Evolutionary conservation across 2,329 filamentous ascomycete genomes (phyloP), one percentile per base, ranked within the genome.

Genomic region (Aureobasidium sp.): DNA sequence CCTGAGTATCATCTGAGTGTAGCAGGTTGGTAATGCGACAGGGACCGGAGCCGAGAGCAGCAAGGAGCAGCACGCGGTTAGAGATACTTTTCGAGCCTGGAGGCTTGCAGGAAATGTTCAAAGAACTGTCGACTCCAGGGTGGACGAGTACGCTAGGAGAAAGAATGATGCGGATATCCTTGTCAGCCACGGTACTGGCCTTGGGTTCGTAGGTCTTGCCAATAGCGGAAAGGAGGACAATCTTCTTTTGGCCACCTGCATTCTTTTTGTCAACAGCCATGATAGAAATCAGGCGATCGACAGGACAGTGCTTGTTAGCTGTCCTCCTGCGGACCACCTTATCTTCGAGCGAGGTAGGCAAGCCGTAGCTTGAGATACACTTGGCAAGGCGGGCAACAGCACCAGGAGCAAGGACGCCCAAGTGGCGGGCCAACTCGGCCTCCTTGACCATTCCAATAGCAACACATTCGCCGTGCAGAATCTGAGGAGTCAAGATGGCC

Each of bases 241-340:
- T 89, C 77, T 96, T 97, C 81, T 99, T 99, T 75, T 93, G 92
- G 63, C 84, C 84, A 1, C 94, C 94, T 48, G 96, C 89, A 67
- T 99, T 99, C 81, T 99, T 99, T 83, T 99, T 99, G 77, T 99
- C 94, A 9, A 99, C 88, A 0, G 89, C 92, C 94, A 99, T 99
- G 73, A 96, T 96, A 67, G 88, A 83, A 62, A 99, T 82, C 57
- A 99, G 77, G 39, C 89, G 83, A 68, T 97, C 90, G 2, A 97
- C 90, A 0, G 89, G 87, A 72, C 94, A 99, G 66, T 85, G 82
- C 76, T 96, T 97, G 59, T 89, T 90, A 1, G 91, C 92, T 5
- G 91, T 92, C 65, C 94, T 78, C 70, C 87, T 90, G 47, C 88
- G 83, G 47, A 99, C 87, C 34, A 87, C 85, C 73, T 92, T 89